Base-by-base conservation (phyloP, 768 basidiomycete species). In the Gloeostereum incarnatum region DNA sequence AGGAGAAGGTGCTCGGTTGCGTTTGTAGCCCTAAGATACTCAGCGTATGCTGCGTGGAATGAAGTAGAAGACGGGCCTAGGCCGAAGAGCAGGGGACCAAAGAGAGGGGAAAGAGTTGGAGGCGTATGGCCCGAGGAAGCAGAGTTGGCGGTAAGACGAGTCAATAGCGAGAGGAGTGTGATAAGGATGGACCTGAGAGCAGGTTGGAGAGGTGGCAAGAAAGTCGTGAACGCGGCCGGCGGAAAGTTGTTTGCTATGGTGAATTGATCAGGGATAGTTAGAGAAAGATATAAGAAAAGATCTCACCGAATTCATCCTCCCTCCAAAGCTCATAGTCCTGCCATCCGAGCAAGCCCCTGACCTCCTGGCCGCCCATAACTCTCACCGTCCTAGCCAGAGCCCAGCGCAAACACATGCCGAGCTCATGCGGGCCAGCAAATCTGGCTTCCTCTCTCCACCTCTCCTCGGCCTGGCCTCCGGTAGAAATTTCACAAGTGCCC, bases 1-100 rank as follows among this genome's bases (percentile, higher is more conserved):
- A 98, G 73, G n/a, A 97, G 64, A 35, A 99, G 66, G 47, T 99
- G 94, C 54, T 99, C 94, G 49, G 85, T 86, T 1, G 93, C 94
- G 24, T 81, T 77, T 3, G 82, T 81, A 11, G 87, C 71, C 31
- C 85, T 80, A 22, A 94, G 74, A 55, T 90, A 98, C 45, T 70
- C 66, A 16, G 65, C 51, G 53, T 86, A 87, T 6, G 75, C 71
- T 38, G 64, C 64, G 39, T 71, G 63, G 60, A 81, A 75, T 6
- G 25, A 25, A 29, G 27, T 16, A 0, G 27, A 29, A 9, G 38
- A 30, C 5, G 46, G 46, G 11, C 44, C 40, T 14, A 93, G 73
- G 38, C 92, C 91, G 47, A 97, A 97, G 33, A 98, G 61, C 18
- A 94, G 65, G 1, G 92, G 90, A 0, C 85, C 86, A 54, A 97